These are phyloP conservation scores for Aspergillus wentii DNA, from an alignment of 495 filamentous ascomycete genomes.

Conservation along the genomic window DNA sequence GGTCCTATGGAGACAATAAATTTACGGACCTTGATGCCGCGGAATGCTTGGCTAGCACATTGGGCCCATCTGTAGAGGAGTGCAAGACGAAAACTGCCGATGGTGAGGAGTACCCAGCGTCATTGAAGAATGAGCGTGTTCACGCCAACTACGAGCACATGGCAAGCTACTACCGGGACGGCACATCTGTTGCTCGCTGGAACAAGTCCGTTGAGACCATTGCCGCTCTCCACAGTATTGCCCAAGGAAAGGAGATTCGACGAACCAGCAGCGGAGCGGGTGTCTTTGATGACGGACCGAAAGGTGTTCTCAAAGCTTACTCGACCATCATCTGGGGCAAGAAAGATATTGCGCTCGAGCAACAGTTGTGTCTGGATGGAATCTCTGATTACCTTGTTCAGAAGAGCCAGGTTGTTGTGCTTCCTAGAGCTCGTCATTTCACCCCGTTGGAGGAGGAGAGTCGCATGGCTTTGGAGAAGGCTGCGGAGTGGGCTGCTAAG, in stretches of 20 bases:
- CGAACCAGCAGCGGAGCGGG: slow-evolving; percentile 33
- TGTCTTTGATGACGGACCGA: slow-evolving; percentile 41
- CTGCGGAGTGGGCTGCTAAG: slow-evolving; percentile 32
- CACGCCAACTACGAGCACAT: slow-evolving; percentile 35
- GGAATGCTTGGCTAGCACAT: slow-evolving; percentile 37
- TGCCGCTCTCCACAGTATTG: slow-evolving; percentile 35
- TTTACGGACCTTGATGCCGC: slow-evolving; percentile 25
- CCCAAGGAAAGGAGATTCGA: slow-evolving; percentile 16
- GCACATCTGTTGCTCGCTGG: slow-evolving; percentile 33
- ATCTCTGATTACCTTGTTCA: slow-evolving; percentile 36
- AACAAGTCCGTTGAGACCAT: slow-evolving; percentile 44
- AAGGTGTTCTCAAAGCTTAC: slow-evolving; percentile 39
- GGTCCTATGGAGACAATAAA: slow-evolving; percentile 18
- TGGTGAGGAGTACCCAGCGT: slow-evolving; percentile 28
- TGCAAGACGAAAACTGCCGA: slow-evolving; percentile 23
- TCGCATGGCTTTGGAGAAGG: slow-evolving; percentile 24
- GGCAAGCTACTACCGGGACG: slow-evolving; percentile 47
- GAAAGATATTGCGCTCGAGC: slow-evolving; percentile 36
- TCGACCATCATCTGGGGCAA: slow-evolving; percentile 51
- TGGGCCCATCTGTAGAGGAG: slow-evolving; percentile 36
- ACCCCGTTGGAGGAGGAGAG: slow-evolving; percentile 40
- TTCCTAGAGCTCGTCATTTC: slow-evolving; percentile 36
- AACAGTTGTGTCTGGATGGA: slow-evolving; percentile 35
- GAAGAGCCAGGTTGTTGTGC: slow-evolving; percentile 35
- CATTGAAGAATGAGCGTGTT: slow-evolving; percentile 18